Evolutionary conservation across 805 yeast species (phyloP), one percentile per base, ranked within the genome.

Genomic region (Nakazawaea wyomingensis): DNA sequence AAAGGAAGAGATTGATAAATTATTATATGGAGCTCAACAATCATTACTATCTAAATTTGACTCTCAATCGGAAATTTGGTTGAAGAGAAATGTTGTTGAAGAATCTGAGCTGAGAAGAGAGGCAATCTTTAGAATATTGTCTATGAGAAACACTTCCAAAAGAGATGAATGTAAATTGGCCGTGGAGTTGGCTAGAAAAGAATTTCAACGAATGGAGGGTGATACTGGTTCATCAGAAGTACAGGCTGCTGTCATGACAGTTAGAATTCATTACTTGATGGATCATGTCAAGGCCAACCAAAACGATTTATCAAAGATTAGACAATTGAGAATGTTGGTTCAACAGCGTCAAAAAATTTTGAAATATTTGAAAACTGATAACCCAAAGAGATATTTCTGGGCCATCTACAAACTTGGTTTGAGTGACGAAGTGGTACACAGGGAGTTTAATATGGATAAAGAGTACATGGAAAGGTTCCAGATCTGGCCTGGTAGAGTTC

Each of bases 221-320:
- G 98, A 93, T 60, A 86, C 96, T 1, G 97, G 96, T 3, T 86
- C 96, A 2, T 80, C 95, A 42, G 98, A 91, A 65, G 96, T 90
- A 20, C 97, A 90, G 64, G 96, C 98, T 2, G 98, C 97, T 2
- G 74, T 86, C 21, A 66, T 82, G 66, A 88, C 98, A 0, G 82
- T 87, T 38, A 77, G 78, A 55, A 87, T 93, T 52, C 85, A 83
- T 51, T 80, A 77, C 50, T 69, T 86, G 48, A 86, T 86, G 68
- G 74, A 77, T 34, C 96, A 90, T 57, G 73, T 85, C 44, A 72
- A 74, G 52, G 71, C 76, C 39, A 71, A 80, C 57, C 82, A 79
- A 51, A 84, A 89, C 60, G 98, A 91, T 65, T 68, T 74, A 52
- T 69, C 72, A 33, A 81, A 81, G 52, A 78, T 80, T 44, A 81